phyloP scores from a whole-genome alignment of 2,329 filamentous ascomycete species.

The Sclerotinia subarctica region DNA sequence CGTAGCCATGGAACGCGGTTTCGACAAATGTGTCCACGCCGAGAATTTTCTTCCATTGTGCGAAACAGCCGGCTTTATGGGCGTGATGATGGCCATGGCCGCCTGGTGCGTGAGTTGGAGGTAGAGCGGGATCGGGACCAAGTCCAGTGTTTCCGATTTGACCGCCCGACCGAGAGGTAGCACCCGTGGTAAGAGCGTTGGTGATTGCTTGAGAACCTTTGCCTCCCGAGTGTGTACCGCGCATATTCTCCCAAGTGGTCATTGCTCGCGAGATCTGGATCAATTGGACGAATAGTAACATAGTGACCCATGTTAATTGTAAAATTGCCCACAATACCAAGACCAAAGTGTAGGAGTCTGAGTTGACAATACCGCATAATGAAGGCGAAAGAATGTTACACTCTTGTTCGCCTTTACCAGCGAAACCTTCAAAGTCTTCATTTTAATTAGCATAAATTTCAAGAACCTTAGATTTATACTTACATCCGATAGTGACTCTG shows the following conservation, averaged over 20 bases:
- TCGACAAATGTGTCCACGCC: constrained; percentile 93
- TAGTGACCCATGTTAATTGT: constrained; percentile 93
- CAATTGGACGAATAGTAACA: constrained; percentile 92
- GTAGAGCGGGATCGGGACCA: constrained; percentile 55
- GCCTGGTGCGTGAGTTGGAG: constrained; percentile 43
- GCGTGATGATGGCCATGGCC: constrained; percentile 40
- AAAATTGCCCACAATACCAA: constrained; percentile 75
- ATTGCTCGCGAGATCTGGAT: constrained; percentile 88
- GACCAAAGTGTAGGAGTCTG: constrained; percentile 80
- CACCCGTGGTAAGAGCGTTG: constrained; percentile 71
- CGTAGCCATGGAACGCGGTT: constrained; percentile 74
- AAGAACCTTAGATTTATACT: constrained; percentile 36
- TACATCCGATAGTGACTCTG: constrained; percentile 69
- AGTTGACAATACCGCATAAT: constrained; percentile 73
- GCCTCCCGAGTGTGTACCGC: constrained; percentile 60
- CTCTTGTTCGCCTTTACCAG: constrained; percentile 49
- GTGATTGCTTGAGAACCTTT: constrained; percentile 58
- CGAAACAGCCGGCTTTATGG: constrained; percentile 63
- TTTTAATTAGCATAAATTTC: constrained; percentile 32
- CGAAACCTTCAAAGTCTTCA: constrained; percentile 62
- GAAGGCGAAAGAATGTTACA: constrained; percentile 75
- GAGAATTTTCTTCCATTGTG: constrained; percentile 78
- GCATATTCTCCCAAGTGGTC: constrained; percentile 97
- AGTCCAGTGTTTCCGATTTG: constrained; percentile 66
- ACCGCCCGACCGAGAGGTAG: constrained; percentile 61